Evolutionary conservation across 441 rosid species (phyloP), one percentile per base, ranked within the genome.

Genomic region (Adansonia madagascariensis): DNA sequence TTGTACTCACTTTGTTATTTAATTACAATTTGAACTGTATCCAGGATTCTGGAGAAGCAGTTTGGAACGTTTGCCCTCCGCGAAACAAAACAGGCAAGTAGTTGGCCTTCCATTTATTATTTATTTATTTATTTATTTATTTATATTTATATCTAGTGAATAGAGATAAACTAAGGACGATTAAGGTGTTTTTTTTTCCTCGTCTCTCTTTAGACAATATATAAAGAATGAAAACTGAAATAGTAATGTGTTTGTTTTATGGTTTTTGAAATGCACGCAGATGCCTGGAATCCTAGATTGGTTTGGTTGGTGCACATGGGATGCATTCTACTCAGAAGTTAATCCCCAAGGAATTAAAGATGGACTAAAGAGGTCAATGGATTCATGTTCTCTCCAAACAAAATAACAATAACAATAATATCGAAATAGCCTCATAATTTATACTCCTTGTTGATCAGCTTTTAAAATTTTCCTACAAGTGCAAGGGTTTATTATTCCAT

Each of bases 261-360:
- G 47, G 77, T 14, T 50, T 56, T 5, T 63, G 22, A 24, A 9
- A n/a, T 84, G 82, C 84, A 84, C 82, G 82, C 84, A 84, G 87
- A 74, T 71, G 82, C 89, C 89, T 10, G 85, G 78, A 74, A 84
- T 86, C 39, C 66, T 82, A 65, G 86, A 84, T 78, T 82, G 86
- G 82, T 84, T 86, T 41, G 85, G 89, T 46, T 84, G 89, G 89
- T 86, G 89, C 82, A 84, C 86, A 44, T 86, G 86, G 89, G 86
- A 86, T 82, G 87, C 89, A 61, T 86, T 86, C 67, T 86, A 82
- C 82, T 77, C 77, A 14, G 75, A 79, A 22, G 87, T 82, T 55
- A 82, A 82, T 78, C 86, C 86, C 62, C 64, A 82, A 76, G 87
- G 89, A 74, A 86, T 86, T 68, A 82, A 50, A 78, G 84, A 81